Percentiles rank a stretch among this genome's conserved stretches.
These are phyloP conservation scores for Dalbergia cochinchinensis DNA, from an alignment of 306 rosid species.

Conservation along the genomic window DNA sequence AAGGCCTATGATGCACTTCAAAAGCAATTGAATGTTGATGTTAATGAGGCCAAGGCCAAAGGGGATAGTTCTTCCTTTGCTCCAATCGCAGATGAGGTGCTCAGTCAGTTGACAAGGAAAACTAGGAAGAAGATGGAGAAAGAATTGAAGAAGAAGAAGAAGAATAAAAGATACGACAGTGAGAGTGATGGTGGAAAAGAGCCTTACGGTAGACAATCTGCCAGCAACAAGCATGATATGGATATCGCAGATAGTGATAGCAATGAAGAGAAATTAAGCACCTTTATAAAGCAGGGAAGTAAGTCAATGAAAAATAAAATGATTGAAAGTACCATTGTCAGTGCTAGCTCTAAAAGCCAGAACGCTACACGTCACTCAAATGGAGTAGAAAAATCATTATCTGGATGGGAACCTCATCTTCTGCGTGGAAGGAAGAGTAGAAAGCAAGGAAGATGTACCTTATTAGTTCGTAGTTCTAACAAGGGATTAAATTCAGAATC, in stretches of 20 bases:
- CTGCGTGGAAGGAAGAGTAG: conserved; percentile 77
- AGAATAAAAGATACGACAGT: conserved; percentile 55
- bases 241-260: conserved; percentile 75
- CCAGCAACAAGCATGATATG: conserved; percentile 58
- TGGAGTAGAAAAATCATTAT: conserved; percentile 53
- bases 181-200: conserved; percentile 69
- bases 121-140: conserved; percentile 92
- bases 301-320: conserved; percentile 73
- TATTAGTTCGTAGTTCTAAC: conserved; percentile 84
- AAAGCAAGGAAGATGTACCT: conserved; percentile 79
- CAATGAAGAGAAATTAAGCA: conserved; percentile 85
- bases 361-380: conserved; percentile 52
- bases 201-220: conserved; percentile 52
- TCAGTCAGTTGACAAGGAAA: conserved; percentile 92
- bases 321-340: conserved; percentile 62
- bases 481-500: conserved; percentile 74
- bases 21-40: conserved; percentile 81
- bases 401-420: conserved; percentile 61
- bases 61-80: conserved; percentile 67
- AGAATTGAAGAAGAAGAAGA: conserved; percentile 71
- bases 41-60: conserved; percentile 56
- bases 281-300: conserved; percentile 82
- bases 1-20: conserved; percentile 97
- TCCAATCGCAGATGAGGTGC: conserved; percentile 84
- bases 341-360: conserved; percentile 62